Conservation (phyloP, 257 asterid genomes). For the Thymus quinquecostatus region DNA sequence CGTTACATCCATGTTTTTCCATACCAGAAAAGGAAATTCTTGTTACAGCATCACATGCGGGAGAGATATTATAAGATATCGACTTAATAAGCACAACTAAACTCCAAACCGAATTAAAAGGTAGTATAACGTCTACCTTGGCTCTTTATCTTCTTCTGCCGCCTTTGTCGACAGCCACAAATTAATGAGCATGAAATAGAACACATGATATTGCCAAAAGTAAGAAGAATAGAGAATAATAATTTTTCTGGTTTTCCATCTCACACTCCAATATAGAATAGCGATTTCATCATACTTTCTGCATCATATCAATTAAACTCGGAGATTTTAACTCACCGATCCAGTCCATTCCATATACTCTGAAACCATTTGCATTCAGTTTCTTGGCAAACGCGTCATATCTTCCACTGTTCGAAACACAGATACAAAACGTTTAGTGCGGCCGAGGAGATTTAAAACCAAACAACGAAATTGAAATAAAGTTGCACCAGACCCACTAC, state of each 20-base stretch:
- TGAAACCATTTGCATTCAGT: slow-evolving; percentile 83
- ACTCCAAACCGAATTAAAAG: slow-evolving; percentile 12
- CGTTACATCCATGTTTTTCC: background rate
- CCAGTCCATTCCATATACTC: slow-evolving; percentile 97
- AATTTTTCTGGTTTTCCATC: background rate
- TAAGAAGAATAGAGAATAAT: slow-evolving; percentile 12
- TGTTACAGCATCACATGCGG: slow-evolving; percentile 7
- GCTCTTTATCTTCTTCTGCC: slow-evolving; percentile 15
- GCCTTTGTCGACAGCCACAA: slow-evolving; percentile 22
- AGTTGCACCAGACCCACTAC: slow-evolving; percentile 1
- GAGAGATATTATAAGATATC: slow-evolving; percentile 7
- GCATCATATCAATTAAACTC: slow-evolving; percentile 14
- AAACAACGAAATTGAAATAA: background rate
- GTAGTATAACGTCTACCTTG: slow-evolving; percentile 21
- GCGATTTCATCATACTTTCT: background rate
- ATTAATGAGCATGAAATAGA: slow-evolving; percentile 31
- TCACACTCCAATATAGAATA: slow-evolving; percentile 10
- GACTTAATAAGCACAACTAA: background rate
- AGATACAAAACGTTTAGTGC: background rate
- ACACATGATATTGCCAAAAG: slow-evolving; percentile 19
- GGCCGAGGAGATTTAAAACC: background rate
- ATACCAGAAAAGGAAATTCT: background rate
- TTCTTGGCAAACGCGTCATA: slow-evolving; percentile 77
- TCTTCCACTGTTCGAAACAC: slow-evolving; percentile 66
- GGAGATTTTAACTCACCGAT: slow-evolving; percentile 67